Base-by-base conservation (phyloP, 352 stramenopile species). In the Pythium aristosporum region DNA sequence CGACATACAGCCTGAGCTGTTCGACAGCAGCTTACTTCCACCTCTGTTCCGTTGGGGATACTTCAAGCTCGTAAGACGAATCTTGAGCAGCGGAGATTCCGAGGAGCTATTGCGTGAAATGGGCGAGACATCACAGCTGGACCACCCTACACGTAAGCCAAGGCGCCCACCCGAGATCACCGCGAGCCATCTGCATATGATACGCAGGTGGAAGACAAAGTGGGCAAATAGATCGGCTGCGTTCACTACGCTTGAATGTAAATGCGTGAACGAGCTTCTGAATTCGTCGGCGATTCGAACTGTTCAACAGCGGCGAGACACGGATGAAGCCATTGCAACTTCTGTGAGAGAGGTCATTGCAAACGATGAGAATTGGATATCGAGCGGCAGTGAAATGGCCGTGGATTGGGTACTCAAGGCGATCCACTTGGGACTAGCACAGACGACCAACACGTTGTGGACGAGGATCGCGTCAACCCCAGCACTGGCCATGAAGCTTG, bases 41-140 rank as follows among this genome's bases (percentile, higher is more conserved):
- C 34, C 10, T 30, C 41, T 61, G 41, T 61, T 61, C 28, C 18
- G 28, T 21, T 53, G 43, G 42, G 13, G 32, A 28, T 61, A 54
- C 28, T 52, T 61, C 23, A 1, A 18, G 6, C 39, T 46, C 18
- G 16, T 53, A 6, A 42, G n/a, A 23, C 28, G 6, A 51, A 46
- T 1, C 30, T 61, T n/a, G 12, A 44, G 18, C 12, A 28, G 20
- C 21, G 20, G 23, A n/a, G 1, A 48, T 23, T 7, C n/a, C 16
- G 25, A 48, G 3, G 16, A 9, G 7, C 12, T 48, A 5, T 21
- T 28, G 8, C 50, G 4, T 2, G 3, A 34, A 12, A 28, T 57
- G 18, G 6, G 3, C 4, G 32, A 43, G 5, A 28, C n/a, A 32
- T 32, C 50, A 20, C 32, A 46, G 9, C 34, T 32, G 32, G 2